phyloP scores from a whole-genome alignment of 345 rosid species.

The Lagerstroemia speciosa region DNA sequence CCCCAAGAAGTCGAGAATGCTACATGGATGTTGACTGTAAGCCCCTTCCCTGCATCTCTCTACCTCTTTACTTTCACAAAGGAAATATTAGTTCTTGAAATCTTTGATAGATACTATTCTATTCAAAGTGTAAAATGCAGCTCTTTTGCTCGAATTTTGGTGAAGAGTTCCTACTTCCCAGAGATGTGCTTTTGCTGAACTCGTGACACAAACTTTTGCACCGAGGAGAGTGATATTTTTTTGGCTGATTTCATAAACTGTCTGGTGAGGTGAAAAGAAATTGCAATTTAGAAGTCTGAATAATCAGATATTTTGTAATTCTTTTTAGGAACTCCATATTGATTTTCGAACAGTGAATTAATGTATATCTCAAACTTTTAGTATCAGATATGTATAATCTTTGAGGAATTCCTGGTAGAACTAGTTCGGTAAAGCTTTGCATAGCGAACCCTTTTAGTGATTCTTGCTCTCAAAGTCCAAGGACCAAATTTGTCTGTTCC shows the following conservation, averaged over 20 bases:
- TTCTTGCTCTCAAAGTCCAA: neutral
- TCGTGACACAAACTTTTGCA: neutral
- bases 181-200: neutral
- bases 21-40: slow-evolving; percentile 95
- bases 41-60: slow-evolving; percentile 6
- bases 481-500: neutral
- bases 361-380: neutral
- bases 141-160: neutral
- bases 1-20: slow-evolving; percentile 91
- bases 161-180: neutral
- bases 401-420: neutral
- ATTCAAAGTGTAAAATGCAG: neutral
- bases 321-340: neutral
- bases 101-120: neutral
- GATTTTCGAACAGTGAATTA: neutral
- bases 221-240: neutral
- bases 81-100: neutral
- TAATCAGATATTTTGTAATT: neutral
- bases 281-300: neutral
- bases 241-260: neutral
- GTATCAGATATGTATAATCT: neutral
- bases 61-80: neutral
- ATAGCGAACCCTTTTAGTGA: too few relatives aligned
- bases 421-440: neutral
- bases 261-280: neutral